Evolutionary conservation across 352 stramenopile genomes (phyloP).

Genomic region (Phytophthora podocarpi): DNA sequence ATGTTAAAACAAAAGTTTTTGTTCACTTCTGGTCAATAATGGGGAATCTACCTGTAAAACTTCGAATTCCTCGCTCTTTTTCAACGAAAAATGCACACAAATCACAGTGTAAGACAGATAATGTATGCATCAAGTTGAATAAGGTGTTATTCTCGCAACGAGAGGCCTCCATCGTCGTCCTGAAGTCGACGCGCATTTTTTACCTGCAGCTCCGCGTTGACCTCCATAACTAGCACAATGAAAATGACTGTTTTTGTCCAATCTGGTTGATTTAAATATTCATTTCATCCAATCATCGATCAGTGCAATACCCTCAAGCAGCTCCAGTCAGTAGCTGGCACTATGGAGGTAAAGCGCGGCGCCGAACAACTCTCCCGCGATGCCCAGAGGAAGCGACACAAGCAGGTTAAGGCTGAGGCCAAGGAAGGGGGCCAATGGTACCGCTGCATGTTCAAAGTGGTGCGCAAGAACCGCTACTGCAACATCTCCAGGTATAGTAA

Average conservation of each 20-base stretch:
- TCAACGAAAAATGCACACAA: constrained; percentile 13
- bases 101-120: not conserved
- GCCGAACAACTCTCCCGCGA: constrained; percentile 39
- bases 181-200: not conserved
- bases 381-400: constrained; percentile 58
- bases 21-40: not conserved
- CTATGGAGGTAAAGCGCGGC: constrained; percentile 33
- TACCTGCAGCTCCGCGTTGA: constrained; percentile 66
- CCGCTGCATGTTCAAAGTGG: constrained; percentile 80
- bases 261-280: constrained; percentile 2
- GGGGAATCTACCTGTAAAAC: constrained; percentile 60
- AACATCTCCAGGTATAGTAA: constrained; percentile 66
- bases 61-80: constrained; percentile 74
- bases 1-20: not conserved
- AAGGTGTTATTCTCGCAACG: not conserved
- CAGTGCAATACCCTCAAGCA: not conserved
- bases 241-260: constrained; percentile 34
- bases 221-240: constrained; percentile 29
- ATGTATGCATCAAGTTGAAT: not conserved
- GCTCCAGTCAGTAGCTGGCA: constrained; percentile 9
- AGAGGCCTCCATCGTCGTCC: not conserved
- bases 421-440: constrained; percentile 66
- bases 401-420: constrained; percentile 59
- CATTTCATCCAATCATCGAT: constrained; percentile 30
- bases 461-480: constrained; percentile 84